Conservation (phyloP, 2,329 filamentous ascomycete genomes). For the Microcyclospora pomicola region DNA sequence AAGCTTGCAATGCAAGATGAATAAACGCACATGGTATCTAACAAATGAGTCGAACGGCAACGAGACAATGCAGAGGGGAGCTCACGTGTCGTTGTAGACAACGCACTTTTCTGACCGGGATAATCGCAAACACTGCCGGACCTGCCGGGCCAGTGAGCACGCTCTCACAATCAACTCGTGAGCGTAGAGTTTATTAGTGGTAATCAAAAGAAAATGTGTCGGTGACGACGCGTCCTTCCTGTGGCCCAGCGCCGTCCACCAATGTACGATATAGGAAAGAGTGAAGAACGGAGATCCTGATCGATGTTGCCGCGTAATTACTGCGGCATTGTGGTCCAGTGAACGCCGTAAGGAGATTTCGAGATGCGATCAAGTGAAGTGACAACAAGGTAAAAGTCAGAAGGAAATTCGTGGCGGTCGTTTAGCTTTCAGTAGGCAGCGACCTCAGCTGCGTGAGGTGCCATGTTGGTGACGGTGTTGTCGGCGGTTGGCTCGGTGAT, state of each 20-base stretch:
- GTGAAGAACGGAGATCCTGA: neutral
- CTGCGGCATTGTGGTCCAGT: neutral
- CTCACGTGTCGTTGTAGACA: neutral
- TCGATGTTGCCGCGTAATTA: neutral
- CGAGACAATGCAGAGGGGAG: neutral
- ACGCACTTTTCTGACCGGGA: neutral
- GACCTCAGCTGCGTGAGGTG: slow-evolving; percentile 18
- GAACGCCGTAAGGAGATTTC: neutral
- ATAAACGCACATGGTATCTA: slow-evolving; percentile 13
- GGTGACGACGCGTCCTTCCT: neutral
- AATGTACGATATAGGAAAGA: neutral
- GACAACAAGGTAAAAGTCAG: neutral
- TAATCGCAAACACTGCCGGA: slow-evolving; percentile 4
- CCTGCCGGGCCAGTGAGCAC: slow-evolving; percentile 3
- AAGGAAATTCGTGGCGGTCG: slow-evolving; percentile 13
- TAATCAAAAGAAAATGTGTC: neutral
- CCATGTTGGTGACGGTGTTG: slow-evolving; percentile 3
- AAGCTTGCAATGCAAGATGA: neutral
- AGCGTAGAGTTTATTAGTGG: slow-evolving; percentile 1
- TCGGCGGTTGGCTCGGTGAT: slow-evolving; percentile 20
- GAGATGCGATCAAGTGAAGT: neutral
- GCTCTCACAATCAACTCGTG: neutral
- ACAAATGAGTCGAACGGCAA: slow-evolving; percentile 5
- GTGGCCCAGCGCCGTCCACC: neutral
- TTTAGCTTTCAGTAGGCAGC: slow-evolving; percentile 17